Evolutionary conservation across 768 basidiomycete species (phyloP).

Genomic region (Gloeopeniophorella convolvens): DNA sequence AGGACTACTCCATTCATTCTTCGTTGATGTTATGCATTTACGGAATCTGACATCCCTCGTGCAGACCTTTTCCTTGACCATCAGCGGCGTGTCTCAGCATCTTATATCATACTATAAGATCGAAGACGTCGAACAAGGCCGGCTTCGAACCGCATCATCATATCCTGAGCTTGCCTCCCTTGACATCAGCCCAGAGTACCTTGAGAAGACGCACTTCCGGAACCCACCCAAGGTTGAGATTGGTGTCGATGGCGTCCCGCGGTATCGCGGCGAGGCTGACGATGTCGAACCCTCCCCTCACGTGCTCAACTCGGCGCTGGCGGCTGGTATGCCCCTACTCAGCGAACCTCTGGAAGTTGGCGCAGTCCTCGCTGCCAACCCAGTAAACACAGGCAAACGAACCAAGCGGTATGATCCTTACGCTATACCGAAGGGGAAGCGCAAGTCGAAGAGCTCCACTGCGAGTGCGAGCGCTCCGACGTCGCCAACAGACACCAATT

Average conservation of each 20-base stretch:
- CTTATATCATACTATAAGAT: constrained; percentile 93
- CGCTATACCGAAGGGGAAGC: constrained; percentile 12
- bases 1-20: constrained; percentile 2
- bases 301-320: constrained; percentile 23
- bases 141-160: constrained; percentile 81
- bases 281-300: constrained; percentile 38
- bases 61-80: constrained; percentile 88
- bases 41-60: constrained; percentile 7
- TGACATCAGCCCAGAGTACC: constrained; percentile 81
- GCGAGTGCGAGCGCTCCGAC: constrained; percentile 10
- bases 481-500: constrained; percentile 13
- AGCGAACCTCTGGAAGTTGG: constrained; percentile 19
- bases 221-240: constrained; percentile 85
- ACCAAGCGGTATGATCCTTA: constrained; percentile 32
- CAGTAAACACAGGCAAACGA: constrained; percentile 23
- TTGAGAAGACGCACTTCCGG: constrained; percentile 87
- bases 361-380: neutral
- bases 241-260: constrained; percentile 72
- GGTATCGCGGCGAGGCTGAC: constrained; percentile 81
- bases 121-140: constrained; percentile 84
- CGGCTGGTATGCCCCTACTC: constrained; percentile 18
- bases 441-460: constrained; percentile 10
- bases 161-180: constrained; percentile 81
- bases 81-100: constrained; percentile 81
- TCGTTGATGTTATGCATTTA: neutral